Base-by-base conservation (phyloP, 1,284 basidiomycete genomes). In the Leucoagaricus sp. region DNA sequence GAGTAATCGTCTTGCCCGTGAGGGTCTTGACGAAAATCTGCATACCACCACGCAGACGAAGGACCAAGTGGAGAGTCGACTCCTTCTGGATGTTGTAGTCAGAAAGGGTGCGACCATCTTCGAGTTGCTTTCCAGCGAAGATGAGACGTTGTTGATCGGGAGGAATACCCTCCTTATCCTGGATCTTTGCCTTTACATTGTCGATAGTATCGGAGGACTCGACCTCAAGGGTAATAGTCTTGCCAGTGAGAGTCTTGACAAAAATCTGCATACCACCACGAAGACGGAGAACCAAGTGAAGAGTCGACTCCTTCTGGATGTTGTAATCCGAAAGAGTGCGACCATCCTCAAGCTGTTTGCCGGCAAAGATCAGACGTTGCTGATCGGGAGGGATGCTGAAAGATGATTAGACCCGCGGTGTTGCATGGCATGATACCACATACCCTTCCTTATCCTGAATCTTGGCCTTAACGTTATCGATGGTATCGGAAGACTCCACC, bases 231-330 rank as follows among this genome's bases (percentile, higher is more conserved):
- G 93, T 95, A 74, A 96, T 96, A 12, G 93, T 96, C 85, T 96
- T 96, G 49, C 94, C 94, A 15, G 94, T 96, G 58, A 96, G 77
- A 57, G 86, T 89, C 78, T 93, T 94, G 60, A 94, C 91, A 65
- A 94, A 94, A 67, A 93, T 93, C 67, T 93, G 91, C 91, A 93
- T 93, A 17, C 93, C 93, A 65, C 93, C 93, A 72, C 93, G 90
- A 54, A 95, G 88, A 74, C 92, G 90, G 62, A 95, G 86, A 47
- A 73, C 71, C 12, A 74, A 62, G 42, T 74, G 71, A n/a, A 72
- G 69, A 17, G 72, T 72, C 0, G 72, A 73, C 63, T 74, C 72
- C 60, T 74, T 74, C 67, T 74, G 72, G 31, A 74, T 73, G 47
- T 74, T 74, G 55, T 74, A 74, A 49, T 74, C 71, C 1, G 72